A percentile compares a stretch with the other conserved stretches of the same genome.
Conservation (phyloP, 106 monocot species). For the Dioscorea dumetorum region DNA sequence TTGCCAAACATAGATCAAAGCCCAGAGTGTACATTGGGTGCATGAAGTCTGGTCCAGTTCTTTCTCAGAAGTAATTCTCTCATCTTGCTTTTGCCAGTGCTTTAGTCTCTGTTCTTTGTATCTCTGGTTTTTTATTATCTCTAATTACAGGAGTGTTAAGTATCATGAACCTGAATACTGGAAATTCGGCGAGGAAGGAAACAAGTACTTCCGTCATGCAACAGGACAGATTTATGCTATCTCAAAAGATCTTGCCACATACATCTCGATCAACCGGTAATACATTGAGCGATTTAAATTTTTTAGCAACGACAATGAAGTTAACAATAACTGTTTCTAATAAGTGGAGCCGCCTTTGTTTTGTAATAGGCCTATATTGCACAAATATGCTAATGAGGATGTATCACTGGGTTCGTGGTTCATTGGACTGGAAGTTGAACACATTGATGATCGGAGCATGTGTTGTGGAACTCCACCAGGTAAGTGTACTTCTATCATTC, state of each 20-base stretch:
- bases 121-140: too few species aligned
- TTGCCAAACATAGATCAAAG: constrained; percentile 79
- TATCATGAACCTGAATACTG: constrained; percentile 95
- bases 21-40: constrained; percentile 88
- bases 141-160: constrained; percentile 57
- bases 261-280: constrained; percentile 93
- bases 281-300: background rate
- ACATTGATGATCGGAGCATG: constrained; percentile 71
- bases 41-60: constrained; percentile 98
- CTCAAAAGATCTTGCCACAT: constrained; percentile 88
- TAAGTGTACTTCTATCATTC: constrained; percentile 7
- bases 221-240: constrained; percentile 96
- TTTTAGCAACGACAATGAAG: too few species aligned
- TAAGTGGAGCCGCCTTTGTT: background rate
- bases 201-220: constrained; percentile 97
- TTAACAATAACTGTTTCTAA: too few species aligned
- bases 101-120: background rate
- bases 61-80: constrained; percentile 61
- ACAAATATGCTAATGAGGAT: constrained; percentile 86
- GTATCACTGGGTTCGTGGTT: constrained; percentile 82
- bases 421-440: constrained; percentile 81
- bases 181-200: constrained; percentile 97
- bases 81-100: background rate
- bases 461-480: constrained; percentile 85
- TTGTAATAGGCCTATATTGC: constrained; percentile 51